Percentiles rank a stretch among this genome's conserved stretches.
Conservation (phyloP, 1,284 basidiomycete species). For the Leccinum olivaceoglutinosum region DNA sequence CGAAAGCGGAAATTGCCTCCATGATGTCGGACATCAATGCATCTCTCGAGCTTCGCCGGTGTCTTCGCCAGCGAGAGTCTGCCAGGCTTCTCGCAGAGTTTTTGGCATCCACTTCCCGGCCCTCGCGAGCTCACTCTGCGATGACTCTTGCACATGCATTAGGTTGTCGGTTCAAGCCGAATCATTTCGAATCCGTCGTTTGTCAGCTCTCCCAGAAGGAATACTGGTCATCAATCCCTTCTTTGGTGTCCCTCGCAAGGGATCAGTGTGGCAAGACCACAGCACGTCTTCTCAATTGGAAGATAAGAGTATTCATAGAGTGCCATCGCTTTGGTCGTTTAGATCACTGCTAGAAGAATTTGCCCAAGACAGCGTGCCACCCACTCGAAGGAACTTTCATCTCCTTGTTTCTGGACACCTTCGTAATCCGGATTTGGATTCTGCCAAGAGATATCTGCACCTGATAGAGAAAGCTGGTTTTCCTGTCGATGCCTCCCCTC, state of each 20-base stretch:
- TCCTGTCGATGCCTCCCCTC: slow-evolving; percentile 49
- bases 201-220: slow-evolving; percentile 40
- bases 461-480: slow-evolving; percentile 54
- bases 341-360: slow-evolving; percentile 45
- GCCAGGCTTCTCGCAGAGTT: slow-evolving; percentile 40
- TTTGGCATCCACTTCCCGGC: slow-evolving; percentile 38
- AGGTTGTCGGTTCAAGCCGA: slow-evolving; percentile 45
- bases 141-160: slow-evolving; percentile 44
- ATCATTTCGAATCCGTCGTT: slow-evolving; percentile 54
- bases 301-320: slow-evolving; percentile 52
- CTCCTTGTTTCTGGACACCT: slow-evolving; percentile 60
- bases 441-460: slow-evolving; percentile 46
- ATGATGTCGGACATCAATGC: slow-evolving; percentile 17
- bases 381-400: slow-evolving; percentile 60
- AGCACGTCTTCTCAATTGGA: slow-evolving; percentile 62
- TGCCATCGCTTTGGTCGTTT: slow-evolving; percentile 43
- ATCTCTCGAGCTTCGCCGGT: slow-evolving; percentile 24
- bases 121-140: slow-evolving; percentile 37
- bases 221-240: slow-evolving; percentile 48
- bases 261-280: slow-evolving; percentile 44
- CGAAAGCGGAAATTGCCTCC: slow-evolving; percentile 22
- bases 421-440: slow-evolving; percentile 57
- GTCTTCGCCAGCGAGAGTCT: slow-evolving; percentile 36
- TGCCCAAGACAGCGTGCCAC: slow-evolving; percentile 37
- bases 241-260: slow-evolving; percentile 42